Evolutionary conservation across 2,329 filamentous ascomycete genomes (phyloP).

Genomic region (Akanthomyces dipterigenus): DNA sequence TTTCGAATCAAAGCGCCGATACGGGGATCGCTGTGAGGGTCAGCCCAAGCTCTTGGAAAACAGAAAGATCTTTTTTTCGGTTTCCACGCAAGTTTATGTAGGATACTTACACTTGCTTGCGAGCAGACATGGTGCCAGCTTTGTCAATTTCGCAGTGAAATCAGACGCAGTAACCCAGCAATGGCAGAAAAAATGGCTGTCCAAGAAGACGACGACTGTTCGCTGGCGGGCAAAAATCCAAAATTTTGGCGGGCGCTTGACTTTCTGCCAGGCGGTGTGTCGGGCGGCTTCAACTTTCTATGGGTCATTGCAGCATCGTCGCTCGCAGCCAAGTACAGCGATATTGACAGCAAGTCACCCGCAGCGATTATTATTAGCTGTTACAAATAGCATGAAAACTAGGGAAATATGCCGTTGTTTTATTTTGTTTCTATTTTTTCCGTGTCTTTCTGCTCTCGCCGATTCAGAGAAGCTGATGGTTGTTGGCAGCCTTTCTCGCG

Average conservation of each 20-base stretch:
- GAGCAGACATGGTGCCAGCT: constrained; percentile 42
- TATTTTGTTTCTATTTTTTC: too few relatives aligned
- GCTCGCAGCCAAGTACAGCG: too few relatives aligned
- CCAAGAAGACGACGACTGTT: constrained; percentile 10
- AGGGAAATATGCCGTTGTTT: too few relatives aligned
- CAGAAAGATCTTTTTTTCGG: background rate
- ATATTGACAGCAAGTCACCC: too few relatives aligned
- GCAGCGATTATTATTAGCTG: too few relatives aligned
- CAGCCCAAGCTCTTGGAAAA: background rate
- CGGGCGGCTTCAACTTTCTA: background rate
- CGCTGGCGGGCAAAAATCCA: constrained; percentile 22
- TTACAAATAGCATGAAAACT: too few relatives aligned
- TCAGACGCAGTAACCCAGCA: background rate
- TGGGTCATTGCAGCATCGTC: background rate
- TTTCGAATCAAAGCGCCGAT: constrained; percentile 88
- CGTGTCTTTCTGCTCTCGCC: too few relatives aligned
- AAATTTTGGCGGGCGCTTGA: constrained; percentile 36
- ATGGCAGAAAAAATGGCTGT: constrained; percentile 6
- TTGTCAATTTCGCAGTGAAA: constrained; percentile 14
- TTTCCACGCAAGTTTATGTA: too few relatives aligned
- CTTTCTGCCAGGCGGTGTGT: constrained; percentile 10
- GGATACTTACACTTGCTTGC: constrained; percentile 46
- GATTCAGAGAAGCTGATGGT: too few relatives aligned
- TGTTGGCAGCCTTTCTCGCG: too few relatives aligned
- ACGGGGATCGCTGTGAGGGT: constrained; percentile 63